Evolutionary conservation across 106 monocot genomes (phyloP).

Genomic region (Dioscorea zingiberensis): DNA sequence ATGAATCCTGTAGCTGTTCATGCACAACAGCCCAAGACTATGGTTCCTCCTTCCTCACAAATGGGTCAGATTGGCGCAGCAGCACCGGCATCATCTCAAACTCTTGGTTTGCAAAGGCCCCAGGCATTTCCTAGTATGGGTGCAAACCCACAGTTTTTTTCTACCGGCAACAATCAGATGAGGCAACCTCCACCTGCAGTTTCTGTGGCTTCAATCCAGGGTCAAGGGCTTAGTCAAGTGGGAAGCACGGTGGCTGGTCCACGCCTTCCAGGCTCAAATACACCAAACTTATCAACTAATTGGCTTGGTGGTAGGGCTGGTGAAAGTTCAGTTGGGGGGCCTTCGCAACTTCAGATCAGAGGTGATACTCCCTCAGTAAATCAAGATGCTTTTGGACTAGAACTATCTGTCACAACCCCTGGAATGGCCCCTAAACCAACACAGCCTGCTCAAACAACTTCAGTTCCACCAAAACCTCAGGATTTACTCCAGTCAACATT

Average conservation of each 20-base stretch:
- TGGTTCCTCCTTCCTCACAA: constrained; percentile 29
- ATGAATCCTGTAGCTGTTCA: constrained; percentile 16
- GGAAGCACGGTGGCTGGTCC: constrained; percentile 19
- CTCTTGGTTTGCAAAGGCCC: constrained; percentile 31
- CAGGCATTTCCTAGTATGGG: constrained; percentile 42
- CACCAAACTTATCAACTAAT: constrained; percentile 32
- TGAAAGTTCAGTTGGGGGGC: constrained; percentile 22
- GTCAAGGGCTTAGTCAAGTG: constrained; percentile 34
- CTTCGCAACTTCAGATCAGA: constrained; percentile 18
- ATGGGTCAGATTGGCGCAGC: constrained; percentile 36
- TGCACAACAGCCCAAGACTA: too few species aligned
- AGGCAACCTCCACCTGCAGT: constrained; percentile 44
- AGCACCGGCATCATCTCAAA: constrained; percentile 28
- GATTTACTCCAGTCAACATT: constrained; percentile 18
- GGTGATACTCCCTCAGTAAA: constrained; percentile 7
- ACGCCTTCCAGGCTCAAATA: constrained; percentile 24
- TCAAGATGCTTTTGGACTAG: constrained; percentile 23
- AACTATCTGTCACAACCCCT: constrained; percentile 17
- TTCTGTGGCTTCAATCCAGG: constrained; percentile 22
- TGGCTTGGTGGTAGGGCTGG: constrained; percentile 39
- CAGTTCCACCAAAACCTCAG: constrained; percentile 22
- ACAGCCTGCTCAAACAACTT: constrained; percentile 17
- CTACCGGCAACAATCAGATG: constrained; percentile 19
- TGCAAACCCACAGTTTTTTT: constrained; percentile 31
- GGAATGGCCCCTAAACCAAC: constrained; percentile 27